Base-by-base conservation (phyloP, 2,329 filamentous ascomycete species). In the Drechslerella coelobrocha region DNA sequence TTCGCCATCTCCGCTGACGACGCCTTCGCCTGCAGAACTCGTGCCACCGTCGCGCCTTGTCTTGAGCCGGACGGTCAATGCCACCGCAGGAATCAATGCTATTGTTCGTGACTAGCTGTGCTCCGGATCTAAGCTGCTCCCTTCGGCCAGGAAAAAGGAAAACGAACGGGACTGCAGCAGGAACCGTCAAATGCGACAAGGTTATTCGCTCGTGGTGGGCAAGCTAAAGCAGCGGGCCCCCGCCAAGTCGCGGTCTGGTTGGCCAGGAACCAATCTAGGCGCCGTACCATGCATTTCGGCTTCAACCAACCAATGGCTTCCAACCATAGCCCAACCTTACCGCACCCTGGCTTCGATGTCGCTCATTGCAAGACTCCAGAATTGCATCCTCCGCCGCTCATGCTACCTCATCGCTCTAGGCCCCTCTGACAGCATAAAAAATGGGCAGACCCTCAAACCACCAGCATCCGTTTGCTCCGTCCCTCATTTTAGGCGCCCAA, bases 191-290 rank as follows among this genome's bases (percentile, higher is more conserved):
- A 62, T 26, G 10, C n/a, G 21, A 57, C 65, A 69, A 62, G 65
- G 52, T 50, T 48, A 69, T 69, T 69, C 65, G 65, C 65, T 59
- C 56, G 56, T 53, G 37, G 45, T 57, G 52, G 57, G 39, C 53
- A 43, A 50, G 52, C 65, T 63, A 59, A 71, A 48, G 57, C 59
- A 63, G 53, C 66, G 66, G 59, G 59, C 62, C 57, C 54, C 57
- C 39, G 59, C 66, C 66, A 71, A 71, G 66, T 27, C 34, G 59
- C 66, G 66, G 66, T 71, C 59, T 71, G 66, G 59, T 71, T 71
- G 66, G 66, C 45, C 53, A 41, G 59, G 37, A 48, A n/a, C 52
- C 47, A 71, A 63, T 71, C 66, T 71, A 71, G 66, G 66, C 66
- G 66, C 66, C 66, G 61, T 54, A 52, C 66, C 66, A 48, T 71